phyloP scores from a whole-genome alignment of 257 asterid species.

The Anisodus acutangulus region DNA sequence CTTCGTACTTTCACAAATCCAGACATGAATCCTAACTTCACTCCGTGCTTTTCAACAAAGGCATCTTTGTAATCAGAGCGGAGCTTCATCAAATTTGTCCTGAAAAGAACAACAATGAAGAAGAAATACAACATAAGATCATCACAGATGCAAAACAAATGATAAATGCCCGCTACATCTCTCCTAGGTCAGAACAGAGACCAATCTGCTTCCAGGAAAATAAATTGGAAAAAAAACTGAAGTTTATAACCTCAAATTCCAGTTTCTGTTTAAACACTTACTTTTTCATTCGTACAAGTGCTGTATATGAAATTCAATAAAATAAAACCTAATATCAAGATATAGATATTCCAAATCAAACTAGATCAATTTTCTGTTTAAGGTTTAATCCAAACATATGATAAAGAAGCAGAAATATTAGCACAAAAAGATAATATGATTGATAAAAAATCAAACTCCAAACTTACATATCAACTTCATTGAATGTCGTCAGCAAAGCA shows the following conservation, averaged over 20 bases:
- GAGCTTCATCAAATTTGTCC: slow-evolving; percentile 98
- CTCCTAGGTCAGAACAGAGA: slow-evolving; percentile 3
- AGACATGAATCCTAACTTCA: slow-evolving; percentile 93
- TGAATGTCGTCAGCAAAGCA: slow-evolving; percentile 94
- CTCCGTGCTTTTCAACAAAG: slow-evolving; percentile 94
- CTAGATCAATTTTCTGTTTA: slow-evolving; percentile 8
- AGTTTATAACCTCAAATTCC: background rate
- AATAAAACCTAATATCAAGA: background rate
- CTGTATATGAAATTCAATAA: background rate
- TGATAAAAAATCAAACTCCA: background rate
- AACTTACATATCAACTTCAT: slow-evolving; percentile 98
- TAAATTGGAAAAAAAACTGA: background rate
- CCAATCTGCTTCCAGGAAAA: slow-evolving; percentile 3
- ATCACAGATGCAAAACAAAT: slow-evolving; percentile 1
- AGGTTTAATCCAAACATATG: background rate
- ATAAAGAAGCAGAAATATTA: background rate
- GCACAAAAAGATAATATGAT: slow-evolving; percentile 19
- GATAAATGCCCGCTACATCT: background rate
- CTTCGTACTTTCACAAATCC: slow-evolving; percentile 85
- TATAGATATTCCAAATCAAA: background rate
- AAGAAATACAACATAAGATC: background rate
- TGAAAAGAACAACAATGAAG: slow-evolving; percentile 39
- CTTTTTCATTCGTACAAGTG: background rate
- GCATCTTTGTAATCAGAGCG: slow-evolving; percentile 96
- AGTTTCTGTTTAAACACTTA: background rate